Base-by-base conservation (phyloP, 2,329 filamentous ascomycete species). In the Phaeosphaeriaceae sp. region DNA sequence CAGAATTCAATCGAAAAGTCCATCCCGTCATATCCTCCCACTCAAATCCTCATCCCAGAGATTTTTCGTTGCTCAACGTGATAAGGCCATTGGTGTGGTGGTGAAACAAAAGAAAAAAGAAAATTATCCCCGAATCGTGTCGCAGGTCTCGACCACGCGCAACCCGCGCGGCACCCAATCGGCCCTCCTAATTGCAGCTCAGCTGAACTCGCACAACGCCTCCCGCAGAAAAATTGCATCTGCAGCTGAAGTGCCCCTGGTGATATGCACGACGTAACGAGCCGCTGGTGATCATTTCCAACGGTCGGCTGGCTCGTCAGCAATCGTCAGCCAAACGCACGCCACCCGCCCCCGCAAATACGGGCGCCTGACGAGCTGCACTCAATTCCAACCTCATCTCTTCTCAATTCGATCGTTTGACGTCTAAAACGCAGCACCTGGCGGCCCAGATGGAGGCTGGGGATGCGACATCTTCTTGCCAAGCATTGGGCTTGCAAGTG, bases 401-500 rank as follows among this genome's bases (percentile, higher is more conserved):
- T 7, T 36, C 7, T 11, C 15, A 44, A 7, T 44, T 17, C 41
- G n/a, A 22, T 22, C 21, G 33, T 27, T 10, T 19, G 17, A 13
- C 25, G 21, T 27, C 65, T 54, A 72, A 19, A 66, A 56, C 1
- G 69, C 70, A 36, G 61, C 58, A 10, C 69, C 71, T 3, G 31
- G 31, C 13, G 31, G 9, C 13, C 6, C 31, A 36, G 31, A 11
- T 11, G 31, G 6, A 25, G 67, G 63, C 19, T 21, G 11, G 15
- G 53, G 44, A 15, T 67, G 59, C n/a, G 54, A 47, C 21, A 60
- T 53, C 5, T 56, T 36, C 31, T 62, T 58, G 22, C 50, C 54
- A 2, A 68, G 66, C 44, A 58, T 56, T 7, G 73, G 70, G 22
- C 66, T 72, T 7, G 71, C 53, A 25, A 70, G 31, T 3, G 72